These are phyloP conservation scores for Trametes punicea DNA, from an alignment of 768 basidiomycete genomes.

Conservation along the genomic window DNA sequence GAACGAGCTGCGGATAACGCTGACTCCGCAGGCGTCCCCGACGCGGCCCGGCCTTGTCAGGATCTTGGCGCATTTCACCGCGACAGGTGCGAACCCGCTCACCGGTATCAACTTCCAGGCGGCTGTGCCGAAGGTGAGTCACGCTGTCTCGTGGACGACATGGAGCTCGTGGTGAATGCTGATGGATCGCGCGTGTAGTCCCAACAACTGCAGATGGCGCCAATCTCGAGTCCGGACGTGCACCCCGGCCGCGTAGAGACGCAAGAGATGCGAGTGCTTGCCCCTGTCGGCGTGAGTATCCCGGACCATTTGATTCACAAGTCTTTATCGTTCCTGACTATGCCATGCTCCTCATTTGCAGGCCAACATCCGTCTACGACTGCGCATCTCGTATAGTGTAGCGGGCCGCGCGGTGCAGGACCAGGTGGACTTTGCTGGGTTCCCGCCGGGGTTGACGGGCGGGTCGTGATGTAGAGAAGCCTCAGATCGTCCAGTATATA, in stretches of 20 bases:
- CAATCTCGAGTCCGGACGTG: constrained; percentile 87
- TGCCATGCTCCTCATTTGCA: constrained; percentile 34
- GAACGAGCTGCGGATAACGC: constrained; percentile 82
- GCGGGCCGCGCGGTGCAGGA: constrained; percentile 76
- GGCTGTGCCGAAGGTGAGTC: constrained; percentile 86
- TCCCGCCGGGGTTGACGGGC: constrained; percentile 72
- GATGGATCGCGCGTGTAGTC: constrained; percentile 50
- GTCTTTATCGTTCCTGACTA: not conserved
- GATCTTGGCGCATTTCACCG: constrained; percentile 85
- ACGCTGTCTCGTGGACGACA: not conserved
- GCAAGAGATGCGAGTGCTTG: constrained; percentile 91
- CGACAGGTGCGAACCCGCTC: constrained; percentile 49
- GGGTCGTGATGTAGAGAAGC: constrained; percentile 26
- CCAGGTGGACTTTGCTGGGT: constrained; percentile 91
- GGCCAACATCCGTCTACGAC: constrained; percentile 79
- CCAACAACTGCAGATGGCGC: constrained; percentile 96
- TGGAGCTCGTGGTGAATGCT: not conserved
- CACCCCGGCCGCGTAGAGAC: constrained; percentile 80
- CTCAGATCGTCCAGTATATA: not conserved
- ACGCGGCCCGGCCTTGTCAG: constrained; percentile 86
- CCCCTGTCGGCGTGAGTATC: constrained; percentile 76
- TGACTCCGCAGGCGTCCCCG: constrained; percentile 83
- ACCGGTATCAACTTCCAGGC: constrained; percentile 89
- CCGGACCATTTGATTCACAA: not conserved
- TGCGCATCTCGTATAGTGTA: constrained; percentile 78